Conservation (phyloP, 768 basidiomycete species). For the Mycena olivaceomarginata region DNA sequence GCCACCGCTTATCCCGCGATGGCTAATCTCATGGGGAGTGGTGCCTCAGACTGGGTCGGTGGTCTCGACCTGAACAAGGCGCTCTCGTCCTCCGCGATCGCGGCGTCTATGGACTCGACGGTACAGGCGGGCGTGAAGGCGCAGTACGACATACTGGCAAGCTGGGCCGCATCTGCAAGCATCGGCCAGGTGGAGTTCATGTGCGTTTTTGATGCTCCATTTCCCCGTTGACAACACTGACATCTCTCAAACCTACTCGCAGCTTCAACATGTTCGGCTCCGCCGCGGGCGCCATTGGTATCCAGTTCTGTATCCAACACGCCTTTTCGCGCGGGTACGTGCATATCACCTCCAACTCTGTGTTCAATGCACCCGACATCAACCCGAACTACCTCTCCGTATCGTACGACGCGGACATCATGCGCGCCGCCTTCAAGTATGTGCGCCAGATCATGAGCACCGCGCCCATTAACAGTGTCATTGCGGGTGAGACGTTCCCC, state of each 20-base stretch:
- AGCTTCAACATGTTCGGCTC: slow-evolving; percentile 44
- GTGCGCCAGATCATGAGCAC: slow-evolving; percentile 37
- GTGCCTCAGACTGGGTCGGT: slow-evolving; percentile 24
- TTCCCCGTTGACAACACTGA: neutral
- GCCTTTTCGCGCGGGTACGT: slow-evolving; percentile 43
- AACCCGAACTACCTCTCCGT: slow-evolving; percentile 46
- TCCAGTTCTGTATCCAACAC: slow-evolving; percentile 46
- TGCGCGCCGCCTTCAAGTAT: slow-evolving; percentile 44
- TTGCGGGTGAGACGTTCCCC: slow-evolving; percentile 33
- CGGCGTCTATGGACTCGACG: slow-evolving; percentile 39
- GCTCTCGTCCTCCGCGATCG: slow-evolving; percentile 30
- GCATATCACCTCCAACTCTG: slow-evolving; percentile 33
- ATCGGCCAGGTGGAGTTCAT: slow-evolving; percentile 45
- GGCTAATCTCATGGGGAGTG: slow-evolving; percentile 35
- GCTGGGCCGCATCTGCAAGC: slow-evolving; percentile 32
- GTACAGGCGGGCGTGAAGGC: slow-evolving; percentile 42
- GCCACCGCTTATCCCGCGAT: slow-evolving; percentile 42
- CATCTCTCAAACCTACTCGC: neutral
- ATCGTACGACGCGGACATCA: slow-evolving; percentile 38
- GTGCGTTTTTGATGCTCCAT: neutral
- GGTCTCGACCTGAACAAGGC: slow-evolving; percentile 18
- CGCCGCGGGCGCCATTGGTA: slow-evolving; percentile 26
- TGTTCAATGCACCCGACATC: slow-evolving; percentile 39
- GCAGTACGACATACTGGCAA: slow-evolving; percentile 30
- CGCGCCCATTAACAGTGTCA: slow-evolving; percentile 22